These are phyloP conservation scores for Podaxis pistillaris DNA, from an alignment of 768 basidiomycete species.

Conservation along the genomic window DNA sequence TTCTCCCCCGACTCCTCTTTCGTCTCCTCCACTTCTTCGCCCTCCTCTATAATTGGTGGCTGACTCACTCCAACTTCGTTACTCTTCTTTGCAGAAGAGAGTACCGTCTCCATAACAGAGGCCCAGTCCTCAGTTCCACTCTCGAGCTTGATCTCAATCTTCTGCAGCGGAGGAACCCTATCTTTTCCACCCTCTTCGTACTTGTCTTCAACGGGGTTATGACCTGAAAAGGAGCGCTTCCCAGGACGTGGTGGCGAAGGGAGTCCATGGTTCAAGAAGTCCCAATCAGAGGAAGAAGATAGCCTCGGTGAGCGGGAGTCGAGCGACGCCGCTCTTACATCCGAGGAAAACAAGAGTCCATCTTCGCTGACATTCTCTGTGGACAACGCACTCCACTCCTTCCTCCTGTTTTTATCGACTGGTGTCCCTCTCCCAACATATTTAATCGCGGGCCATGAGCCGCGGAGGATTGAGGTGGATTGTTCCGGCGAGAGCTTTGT, in stretches of 20 bases:
- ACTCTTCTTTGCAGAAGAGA: slow-evolving; percentile 25
- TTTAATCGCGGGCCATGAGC: slow-evolving; percentile 43
- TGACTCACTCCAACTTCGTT: slow-evolving; percentile 14
- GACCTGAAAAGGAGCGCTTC: slow-evolving; percentile 11
- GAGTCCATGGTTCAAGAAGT: slow-evolving; percentile 27
- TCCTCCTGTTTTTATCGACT: slow-evolving; percentile 39
- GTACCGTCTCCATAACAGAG: slow-evolving; percentile 37
- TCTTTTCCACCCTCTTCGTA: slow-evolving; percentile 8
- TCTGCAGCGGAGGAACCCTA: slow-evolving; percentile 25
- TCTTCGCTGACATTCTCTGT: slow-evolving; percentile 42
- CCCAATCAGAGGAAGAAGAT: slow-evolving; percentile 39
- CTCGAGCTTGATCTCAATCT: slow-evolving; percentile 32
- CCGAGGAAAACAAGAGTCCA: slow-evolving; percentile 38
- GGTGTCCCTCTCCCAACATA: slow-evolving; percentile 51
- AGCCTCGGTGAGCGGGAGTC: slow-evolving; percentile 32
- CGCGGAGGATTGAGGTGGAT: slow-evolving; percentile 28
- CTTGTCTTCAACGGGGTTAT: slow-evolving; percentile 3
- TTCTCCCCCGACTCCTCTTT: background rate
- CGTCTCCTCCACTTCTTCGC: background rate
- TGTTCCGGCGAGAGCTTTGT: slow-evolving; percentile 23
- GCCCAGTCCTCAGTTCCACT: slow-evolving; percentile 40
- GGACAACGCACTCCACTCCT: slow-evolving; percentile 43
- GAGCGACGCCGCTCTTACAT: slow-evolving; percentile 35
- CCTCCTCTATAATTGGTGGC: slow-evolving; percentile 13
- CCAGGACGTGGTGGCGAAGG: slow-evolving; percentile 20